phyloP scores from a whole-genome alignment of 2,329 filamentous ascomycete genomes.

The Fusarium robinianum region DNA sequence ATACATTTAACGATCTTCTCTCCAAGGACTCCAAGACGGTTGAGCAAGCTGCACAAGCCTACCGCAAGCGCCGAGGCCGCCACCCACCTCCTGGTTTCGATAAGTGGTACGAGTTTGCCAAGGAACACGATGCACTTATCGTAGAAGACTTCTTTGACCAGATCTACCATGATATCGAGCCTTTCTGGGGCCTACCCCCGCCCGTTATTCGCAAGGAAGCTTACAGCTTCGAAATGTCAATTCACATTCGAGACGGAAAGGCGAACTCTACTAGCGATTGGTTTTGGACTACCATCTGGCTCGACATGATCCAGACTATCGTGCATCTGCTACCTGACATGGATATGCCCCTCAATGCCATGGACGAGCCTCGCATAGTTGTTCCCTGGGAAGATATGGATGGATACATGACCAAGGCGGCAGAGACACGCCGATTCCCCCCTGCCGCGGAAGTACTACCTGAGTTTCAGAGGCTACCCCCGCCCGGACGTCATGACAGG shows the following conservation, averaged over 20 bases:
- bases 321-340: conserved; percentile 65
- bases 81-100: conserved; percentile 68
- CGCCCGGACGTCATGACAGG: conserved; percentile 43
- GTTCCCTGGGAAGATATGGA: conserved; percentile 66
- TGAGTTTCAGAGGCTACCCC: conserved; percentile 50
- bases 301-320: conserved; percentile 57
- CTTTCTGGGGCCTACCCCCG: conserved; percentile 60
- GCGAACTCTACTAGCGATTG: conserved; percentile 57
- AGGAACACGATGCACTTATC: conserved; percentile 56
- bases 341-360: conserved; percentile 68
- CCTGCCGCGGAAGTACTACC: conserved; percentile 50
- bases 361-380: conserved; percentile 69
- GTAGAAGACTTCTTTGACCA: conserved; percentile 69
- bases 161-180: conserved; percentile 63
- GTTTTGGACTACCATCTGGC: conserved; percentile 64
- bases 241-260: conserved; percentile 58
- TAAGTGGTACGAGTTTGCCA: conserved; percentile 62
- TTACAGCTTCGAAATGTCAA: conserved; percentile 62
- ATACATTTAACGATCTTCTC: conserved; percentile 45
- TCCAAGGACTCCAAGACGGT: conserved; percentile 55
- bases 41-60: conserved; percentile 59
- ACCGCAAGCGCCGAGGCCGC: conserved; percentile 61
- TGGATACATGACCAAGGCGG: conserved; percentile 56
- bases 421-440: conserved; percentile 50
- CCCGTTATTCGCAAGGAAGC: conserved; percentile 56